phyloP scores from a whole-genome alignment of 768 basidiomycete species.

The Suillus subaureus region DNA sequence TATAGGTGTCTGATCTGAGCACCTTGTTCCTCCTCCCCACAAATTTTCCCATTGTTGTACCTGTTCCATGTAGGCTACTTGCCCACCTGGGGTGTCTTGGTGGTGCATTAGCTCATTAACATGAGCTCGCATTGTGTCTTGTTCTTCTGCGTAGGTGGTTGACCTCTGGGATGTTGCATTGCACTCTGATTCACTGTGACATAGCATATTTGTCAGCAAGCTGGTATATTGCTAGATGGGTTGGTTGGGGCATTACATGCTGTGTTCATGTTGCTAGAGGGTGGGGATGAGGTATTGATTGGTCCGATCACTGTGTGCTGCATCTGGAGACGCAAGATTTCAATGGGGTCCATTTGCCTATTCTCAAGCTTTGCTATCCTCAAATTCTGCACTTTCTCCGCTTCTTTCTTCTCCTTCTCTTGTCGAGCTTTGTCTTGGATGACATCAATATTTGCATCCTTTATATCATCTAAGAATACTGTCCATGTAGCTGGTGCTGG shows the following conservation, averaged over 20 bases:
- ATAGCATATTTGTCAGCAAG: background rate
- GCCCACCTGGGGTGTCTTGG: accelerated
- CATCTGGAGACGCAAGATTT: background rate
- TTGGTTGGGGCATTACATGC: no score
- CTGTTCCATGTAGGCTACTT: background rate
- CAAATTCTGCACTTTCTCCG: background rate
- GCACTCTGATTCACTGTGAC: background rate
- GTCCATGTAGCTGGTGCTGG: background rate
- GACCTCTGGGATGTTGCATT: background rate
- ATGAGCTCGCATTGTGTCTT: background rate
- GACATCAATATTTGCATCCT: background rate
- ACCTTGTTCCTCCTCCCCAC: background rate
- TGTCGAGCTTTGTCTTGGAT: background rate
- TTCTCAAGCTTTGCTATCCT: background rate
- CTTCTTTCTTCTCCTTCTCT: background rate
- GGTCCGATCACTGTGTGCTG: background rate
- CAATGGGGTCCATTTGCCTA: background rate
- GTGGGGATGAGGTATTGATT: no score
- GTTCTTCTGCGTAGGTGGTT: background rate
- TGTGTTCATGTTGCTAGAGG: no score
- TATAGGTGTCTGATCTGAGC: background rate
- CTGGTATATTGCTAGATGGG: accelerated
- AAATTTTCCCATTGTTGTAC: background rate
- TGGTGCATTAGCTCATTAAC: background rate
- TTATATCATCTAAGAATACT: background rate